Percentiles rank a stretch among this genome's conserved stretches.
phyloP scores from a whole-genome alignment of 2,329 filamentous ascomycete genomes.

The Colletotrichum lindemuthianum region DNA sequence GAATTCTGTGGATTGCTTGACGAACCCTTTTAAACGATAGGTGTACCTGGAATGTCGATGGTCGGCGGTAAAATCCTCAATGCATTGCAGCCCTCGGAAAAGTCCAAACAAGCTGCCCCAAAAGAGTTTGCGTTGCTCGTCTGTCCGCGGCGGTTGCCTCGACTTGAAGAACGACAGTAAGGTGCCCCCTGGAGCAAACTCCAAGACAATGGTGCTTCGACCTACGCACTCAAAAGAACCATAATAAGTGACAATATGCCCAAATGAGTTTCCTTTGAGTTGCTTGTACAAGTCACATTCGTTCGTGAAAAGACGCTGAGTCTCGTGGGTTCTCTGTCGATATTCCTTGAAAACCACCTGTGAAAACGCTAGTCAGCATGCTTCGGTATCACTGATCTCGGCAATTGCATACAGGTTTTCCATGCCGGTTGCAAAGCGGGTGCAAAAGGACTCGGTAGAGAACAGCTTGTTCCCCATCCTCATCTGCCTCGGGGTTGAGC shows the following conservation, averaged over 20 bases:
- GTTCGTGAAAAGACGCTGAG: neutral
- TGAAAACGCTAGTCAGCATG: neutral
- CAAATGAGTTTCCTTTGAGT: neutral
- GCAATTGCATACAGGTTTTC: neutral
- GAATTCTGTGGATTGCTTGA: neutral
- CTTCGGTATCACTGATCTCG: neutral
- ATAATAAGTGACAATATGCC: neutral
- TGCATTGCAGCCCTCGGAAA: neutral
- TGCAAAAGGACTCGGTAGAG: neutral
- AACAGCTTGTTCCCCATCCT: neutral
- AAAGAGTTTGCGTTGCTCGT: neutral
- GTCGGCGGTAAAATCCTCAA: neutral
- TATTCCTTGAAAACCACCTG: constrained; percentile 16
- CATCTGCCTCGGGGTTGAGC: neutral
- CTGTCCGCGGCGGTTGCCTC: neutral
- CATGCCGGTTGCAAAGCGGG: neutral
- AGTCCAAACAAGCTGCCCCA: neutral
- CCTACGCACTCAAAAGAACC: neutral
- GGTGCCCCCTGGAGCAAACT: neutral
- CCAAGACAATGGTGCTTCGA: neutral
- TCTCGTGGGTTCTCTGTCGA: neutral
- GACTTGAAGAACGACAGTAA: neutral
- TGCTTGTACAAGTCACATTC: constrained; percentile 1
- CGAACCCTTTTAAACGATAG: neutral
- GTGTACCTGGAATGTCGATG: neutral